Evolutionary conservation across 768 basidiomycete genomes (phyloP).

Genomic region (Brasilioporus rufonigricans): DNA sequence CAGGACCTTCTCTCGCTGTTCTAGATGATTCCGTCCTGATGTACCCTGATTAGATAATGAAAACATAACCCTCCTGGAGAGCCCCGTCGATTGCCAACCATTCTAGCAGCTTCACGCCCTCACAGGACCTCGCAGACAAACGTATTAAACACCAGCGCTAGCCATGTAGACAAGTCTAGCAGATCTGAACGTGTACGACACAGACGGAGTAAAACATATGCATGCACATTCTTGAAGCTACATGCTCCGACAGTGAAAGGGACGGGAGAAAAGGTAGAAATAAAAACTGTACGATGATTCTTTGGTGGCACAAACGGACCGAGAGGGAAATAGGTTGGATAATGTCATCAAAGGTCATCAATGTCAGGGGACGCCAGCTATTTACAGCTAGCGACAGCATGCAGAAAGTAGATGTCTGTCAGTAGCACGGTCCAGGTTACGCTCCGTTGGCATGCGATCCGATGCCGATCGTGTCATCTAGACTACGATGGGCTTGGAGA

Average conservation of each 20-base stretch:
- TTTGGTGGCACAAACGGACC: slow-evolving; percentile 19
- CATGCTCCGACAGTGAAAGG: slow-evolving; percentile 21
- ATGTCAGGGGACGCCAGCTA: slow-evolving; percentile 15
- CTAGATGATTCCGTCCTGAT: slow-evolving; percentile 35
- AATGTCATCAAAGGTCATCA: slow-evolving; percentile 32
- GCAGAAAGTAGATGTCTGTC: slow-evolving; percentile 16
- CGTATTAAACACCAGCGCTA: slow-evolving; percentile 11
- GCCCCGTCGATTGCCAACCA: not conserved
- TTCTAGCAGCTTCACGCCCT: not conserved
- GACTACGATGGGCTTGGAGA: slow-evolving; percentile 81
- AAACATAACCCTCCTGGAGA: slow-evolving; percentile 11
- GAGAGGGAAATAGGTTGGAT: slow-evolving; percentile 17
- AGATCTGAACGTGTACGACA: slow-evolving; percentile 28
- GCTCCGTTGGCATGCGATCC: slow-evolving; percentile 32
- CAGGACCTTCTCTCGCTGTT: slow-evolving; percentile 33
- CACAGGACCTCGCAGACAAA: not conserved
- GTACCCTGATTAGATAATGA: slow-evolving; percentile 33
- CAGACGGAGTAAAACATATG: slow-evolving; percentile 21
- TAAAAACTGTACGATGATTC: slow-evolving; percentile 16
- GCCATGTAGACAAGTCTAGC: slow-evolving; percentile 22
- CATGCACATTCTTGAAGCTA: slow-evolving; percentile 27
- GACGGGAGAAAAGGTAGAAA: slow-evolving; percentile 4
- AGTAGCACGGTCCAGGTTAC: slow-evolving; percentile 15
- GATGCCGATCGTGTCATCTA: slow-evolving; percentile 52
- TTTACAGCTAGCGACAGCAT: slow-evolving; percentile 24